Percentiles rank a stretch among this genome's conserved stretches.
Conservation (phyloP, 148 eudicot genomes). For the Amaranthus palmeri region DNA sequence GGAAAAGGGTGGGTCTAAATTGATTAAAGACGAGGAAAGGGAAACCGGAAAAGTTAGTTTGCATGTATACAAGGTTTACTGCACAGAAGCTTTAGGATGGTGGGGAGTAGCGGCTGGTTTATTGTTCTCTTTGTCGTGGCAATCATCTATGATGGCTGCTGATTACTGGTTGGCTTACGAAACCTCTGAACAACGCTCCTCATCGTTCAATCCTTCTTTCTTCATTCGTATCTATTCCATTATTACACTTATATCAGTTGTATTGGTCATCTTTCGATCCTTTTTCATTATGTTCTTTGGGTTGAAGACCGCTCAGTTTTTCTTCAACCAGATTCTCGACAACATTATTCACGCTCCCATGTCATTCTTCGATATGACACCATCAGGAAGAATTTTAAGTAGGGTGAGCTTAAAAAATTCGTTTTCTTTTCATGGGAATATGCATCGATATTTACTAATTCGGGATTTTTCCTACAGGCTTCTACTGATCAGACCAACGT, state of each 20-base stretch:
- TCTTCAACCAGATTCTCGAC: slow-evolving; percentile 58
- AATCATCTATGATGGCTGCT: slow-evolving; percentile 59
- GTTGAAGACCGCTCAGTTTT: slow-evolving; percentile 68
- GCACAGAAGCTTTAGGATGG: slow-evolving; percentile 95
- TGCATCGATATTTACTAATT: background rate
- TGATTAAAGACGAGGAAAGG: slow-evolving; percentile 83
- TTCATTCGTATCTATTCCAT: slow-evolving; percentile 64
- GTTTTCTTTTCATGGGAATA: too few species aligned
- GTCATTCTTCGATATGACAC: slow-evolving; percentile 97
- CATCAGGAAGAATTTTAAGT: slow-evolving; percentile 94
- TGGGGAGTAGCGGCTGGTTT: slow-evolving; percentile 56
- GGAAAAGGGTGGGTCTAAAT: slow-evolving; percentile 52
- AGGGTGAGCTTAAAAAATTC: slow-evolving; percentile 46
- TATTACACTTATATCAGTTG: slow-evolving; percentile 49
- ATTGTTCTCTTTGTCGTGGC: slow-evolving; percentile 59
- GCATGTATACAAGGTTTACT: slow-evolving; percentile 60
- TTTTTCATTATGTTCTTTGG: slow-evolving; percentile 53
- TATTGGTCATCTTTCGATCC: slow-evolving; percentile 43
- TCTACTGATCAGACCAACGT: slow-evolving; percentile 82
- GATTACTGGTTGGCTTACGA: slow-evolving; percentile 96
- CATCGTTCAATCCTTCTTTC: slow-evolving; percentile 49
- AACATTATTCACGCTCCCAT: slow-evolving; percentile 94
- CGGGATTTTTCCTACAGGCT: slow-evolving; percentile 43
- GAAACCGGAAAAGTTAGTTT: slow-evolving; percentile 81
- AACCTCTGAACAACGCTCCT: slow-evolving; percentile 54